Base-by-base conservation (phyloP, 306 rosid genomes). In the Fagus sylvatica region DNA sequence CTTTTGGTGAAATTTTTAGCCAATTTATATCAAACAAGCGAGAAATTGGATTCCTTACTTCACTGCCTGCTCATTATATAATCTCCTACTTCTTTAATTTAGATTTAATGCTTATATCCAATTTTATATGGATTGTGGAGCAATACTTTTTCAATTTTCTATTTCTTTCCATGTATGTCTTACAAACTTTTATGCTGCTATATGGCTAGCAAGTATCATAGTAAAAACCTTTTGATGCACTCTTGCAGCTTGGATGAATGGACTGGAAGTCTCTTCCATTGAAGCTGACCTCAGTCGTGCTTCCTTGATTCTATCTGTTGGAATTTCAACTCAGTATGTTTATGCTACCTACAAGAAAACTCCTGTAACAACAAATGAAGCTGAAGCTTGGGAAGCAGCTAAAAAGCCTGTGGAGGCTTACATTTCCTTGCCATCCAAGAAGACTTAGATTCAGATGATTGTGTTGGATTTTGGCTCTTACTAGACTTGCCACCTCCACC, bases 341-440 rank as follows among this genome's bases (percentile, higher is more conserved):
- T 95, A 89, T 13, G 95, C 97, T 8, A 88, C 96, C n/a, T 95
- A 88, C 46, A 87, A 93, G 73, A 95, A 93, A 84, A 87, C 62
- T 70, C 74, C 86, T 0, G 89, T 76, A 48, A 79, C 99, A 70
- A 89, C 89, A 11, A 85, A 57, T 28, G 99, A 95, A 86, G 93
- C 98, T 13, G 97, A 93, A 81, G 98, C 97, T 9, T 95, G 99
- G 98, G 99, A 95, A 86, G 93, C 91, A 68, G 96, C 99, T 43
- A 95, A 93, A 90, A 93, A 82, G 88, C 88, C 78, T 83, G 86
- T 33, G 96, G 98, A 57, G 99, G 99, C 40, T 86, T 95, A 80
- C 99, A 95, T 86, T 95, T 95, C 88, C 99, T 95, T 66, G 99
- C 99, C 81, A 86, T 95, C 79, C 98, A 95, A 71, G 90, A 87